These are phyloP conservation scores for Macrolepiota fuliginosa DNA, from an alignment of 768 basidiomycete species.

Conservation along the genomic window DNA sequence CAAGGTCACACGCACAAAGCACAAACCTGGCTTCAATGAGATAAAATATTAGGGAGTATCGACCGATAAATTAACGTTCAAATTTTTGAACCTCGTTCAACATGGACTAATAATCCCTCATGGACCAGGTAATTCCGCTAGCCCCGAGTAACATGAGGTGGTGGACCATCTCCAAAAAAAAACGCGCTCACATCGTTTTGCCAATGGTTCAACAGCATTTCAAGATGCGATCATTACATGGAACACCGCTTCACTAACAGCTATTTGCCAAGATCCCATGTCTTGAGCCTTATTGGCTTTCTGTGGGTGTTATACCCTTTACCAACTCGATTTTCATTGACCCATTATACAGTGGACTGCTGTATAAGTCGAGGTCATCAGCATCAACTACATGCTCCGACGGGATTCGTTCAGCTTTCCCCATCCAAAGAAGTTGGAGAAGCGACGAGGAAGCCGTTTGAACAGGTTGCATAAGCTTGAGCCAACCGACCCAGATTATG, in stretches of 20 bases:
- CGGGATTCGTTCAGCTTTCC: slow-evolving; percentile 38
- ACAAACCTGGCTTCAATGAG: no score
- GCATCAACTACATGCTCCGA: slow-evolving; percentile 5
- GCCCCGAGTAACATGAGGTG: background rate
- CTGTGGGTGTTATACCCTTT: background rate
- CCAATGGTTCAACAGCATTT: background rate
- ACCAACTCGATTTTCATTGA: background rate
- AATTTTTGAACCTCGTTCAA: no score
- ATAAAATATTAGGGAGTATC: no score
- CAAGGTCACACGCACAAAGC: background rate
- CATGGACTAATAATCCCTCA: background rate
- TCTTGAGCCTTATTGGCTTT: background rate
- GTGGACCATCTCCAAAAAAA: background rate
- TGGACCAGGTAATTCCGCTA: background rate
- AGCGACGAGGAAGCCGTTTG: slow-evolving; percentile 35
- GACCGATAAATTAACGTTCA: no score
- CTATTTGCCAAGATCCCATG: background rate
- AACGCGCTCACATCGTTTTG: background rate
- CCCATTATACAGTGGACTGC: background rate
- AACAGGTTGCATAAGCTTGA: slow-evolving; percentile 28
- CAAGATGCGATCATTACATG: background rate
- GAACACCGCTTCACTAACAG: background rate
- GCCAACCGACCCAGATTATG: slow-evolving; percentile 30
- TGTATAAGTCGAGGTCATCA: background rate
- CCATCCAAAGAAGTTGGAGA: slow-evolving; percentile 41